Conservation (phyloP, 73 alveolate species). For the Uronychia setigera region DNA sequence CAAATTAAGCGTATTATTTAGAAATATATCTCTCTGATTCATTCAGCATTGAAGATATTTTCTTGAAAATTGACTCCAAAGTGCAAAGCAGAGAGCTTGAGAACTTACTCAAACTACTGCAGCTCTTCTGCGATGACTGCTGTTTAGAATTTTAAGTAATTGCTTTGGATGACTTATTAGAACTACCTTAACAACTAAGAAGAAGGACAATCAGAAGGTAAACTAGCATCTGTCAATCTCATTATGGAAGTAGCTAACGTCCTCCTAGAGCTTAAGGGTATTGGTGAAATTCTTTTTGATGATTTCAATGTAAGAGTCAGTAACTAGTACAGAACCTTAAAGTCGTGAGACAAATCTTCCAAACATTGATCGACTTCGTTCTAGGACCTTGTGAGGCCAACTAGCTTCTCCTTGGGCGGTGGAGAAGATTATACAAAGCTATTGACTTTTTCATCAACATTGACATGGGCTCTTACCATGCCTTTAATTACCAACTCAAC, state of each 20-base stretch:
- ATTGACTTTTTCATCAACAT: conserved; percentile 19
- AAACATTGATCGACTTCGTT: conserved; percentile 34
- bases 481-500: conserved; percentile 17
- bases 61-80: not conserved
- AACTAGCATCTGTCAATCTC: conserved; percentile 14
- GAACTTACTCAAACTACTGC: conserved; percentile 15
- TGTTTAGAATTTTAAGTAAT: conserved; percentile 25
- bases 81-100: not conserved
- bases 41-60: not conserved
- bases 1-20: not conserved
- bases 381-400: conserved; percentile 58
- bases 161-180: too few species aligned
- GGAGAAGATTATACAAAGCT: conserved; percentile 44
- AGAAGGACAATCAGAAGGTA: too few species aligned
- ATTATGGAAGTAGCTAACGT: conserved; percentile 19
- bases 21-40: not conserved
- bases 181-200: too few species aligned
- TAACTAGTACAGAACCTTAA: not conserved
- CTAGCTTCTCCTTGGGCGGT: conserved; percentile 25
- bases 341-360: conserved; percentile 9
- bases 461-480: conserved; percentile 38
- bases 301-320: not conserved
- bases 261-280: too few species aligned
- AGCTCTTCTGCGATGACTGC: conserved; percentile 14
- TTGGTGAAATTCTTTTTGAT: too few species aligned